Base-by-base conservation (phyloP, 768 basidiomycete species). In the Clitopilus hobsonii region DNA sequence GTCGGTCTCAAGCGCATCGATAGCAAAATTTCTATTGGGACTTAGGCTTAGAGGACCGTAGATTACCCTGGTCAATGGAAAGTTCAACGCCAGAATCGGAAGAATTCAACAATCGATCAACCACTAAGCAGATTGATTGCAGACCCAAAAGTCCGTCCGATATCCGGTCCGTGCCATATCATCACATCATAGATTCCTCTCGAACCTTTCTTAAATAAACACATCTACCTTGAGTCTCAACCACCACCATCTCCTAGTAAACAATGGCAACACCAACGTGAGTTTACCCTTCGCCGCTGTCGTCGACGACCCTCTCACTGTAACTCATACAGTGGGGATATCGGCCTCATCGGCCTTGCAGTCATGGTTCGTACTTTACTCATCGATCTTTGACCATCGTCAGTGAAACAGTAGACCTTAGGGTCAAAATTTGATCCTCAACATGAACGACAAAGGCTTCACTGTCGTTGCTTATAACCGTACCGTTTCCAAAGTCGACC, bases 391-490 rank as follows among this genome's bases (percentile, higher is more conserved):
- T 38, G 54, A 61, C 58, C 53, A 38, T 48, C 52, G 51, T 29
- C 20, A 60, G 53, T 65, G 49, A 58, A 59, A 53, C 56, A 47
- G 52, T 28, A 14, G n/a, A 49, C 38, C 54, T 25, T 65, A 94
- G 93, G 94, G 93, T 67, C 94, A 96, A 85, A 97, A 96, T 71
- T 72, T 97, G 69, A 95, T 97, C 71, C 79, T 98, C 64, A 97
- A 98, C 80, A 98, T 97, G 92, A 97, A 97, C 72, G 97, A 99
- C 81, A 99, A 99, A 75, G 97, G 97, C 52, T 99, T 94, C 79
- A 94, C 77, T 60, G 97, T 99, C 65, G 88, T 94, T 62, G 94
- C 92, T 11, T 99, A 90, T 78, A 99, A 99, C 82, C 89, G 97
- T 65, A 98, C 97, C 38, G 89, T 87, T 58, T 86, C 84, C 76